Evolutionary conservation across 1,139 yeast species (phyloP).

Genomic region (Eremothecium sinecaudum): DNA sequence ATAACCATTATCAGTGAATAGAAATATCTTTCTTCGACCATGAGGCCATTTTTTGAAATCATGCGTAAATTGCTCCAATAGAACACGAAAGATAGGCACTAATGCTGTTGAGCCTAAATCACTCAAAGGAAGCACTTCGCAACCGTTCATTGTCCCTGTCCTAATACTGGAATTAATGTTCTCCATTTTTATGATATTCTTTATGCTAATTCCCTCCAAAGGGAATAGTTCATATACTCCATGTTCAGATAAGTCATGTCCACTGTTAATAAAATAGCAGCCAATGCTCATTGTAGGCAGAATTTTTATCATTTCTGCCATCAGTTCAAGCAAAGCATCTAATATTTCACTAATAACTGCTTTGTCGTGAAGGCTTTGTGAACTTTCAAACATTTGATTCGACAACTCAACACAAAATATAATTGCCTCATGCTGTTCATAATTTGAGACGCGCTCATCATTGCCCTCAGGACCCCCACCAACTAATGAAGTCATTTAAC

Average conservation of each 20-base stretch:
- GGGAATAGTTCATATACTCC: constrained; percentile 34
- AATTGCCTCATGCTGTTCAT: constrained; percentile 57
- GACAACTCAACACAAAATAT: constrained; percentile 54
- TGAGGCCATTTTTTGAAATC: not conserved
- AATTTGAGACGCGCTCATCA: too few relatives aligned
- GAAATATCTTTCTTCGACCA: not conserved
- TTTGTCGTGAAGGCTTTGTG: not conserved
- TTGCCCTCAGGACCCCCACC: too few relatives aligned
- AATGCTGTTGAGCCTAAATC: not conserved
- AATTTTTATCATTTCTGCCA: constrained; percentile 49
- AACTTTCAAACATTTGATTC: constrained; percentile 35
- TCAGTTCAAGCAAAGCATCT: constrained; percentile 43
- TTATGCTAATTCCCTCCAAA: constrained; percentile 34
- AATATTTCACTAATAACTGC: constrained; percentile 35
- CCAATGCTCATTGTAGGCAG: constrained; percentile 60
- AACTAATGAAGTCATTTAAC: too few relatives aligned
- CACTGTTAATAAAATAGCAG: constrained; percentile 48
- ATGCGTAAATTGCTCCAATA: not conserved
- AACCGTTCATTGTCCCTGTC: too few relatives aligned
- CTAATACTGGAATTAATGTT: constrained; percentile 32
- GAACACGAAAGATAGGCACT: not conserved
- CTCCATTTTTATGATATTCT: constrained; percentile 34
- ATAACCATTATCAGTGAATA: not conserved
- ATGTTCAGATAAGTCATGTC: constrained; percentile 18
- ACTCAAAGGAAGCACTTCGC: not conserved